Conservation (phyloP, 1,139 yeast genomes). For the Kluyveromyces sp. region DNA sequence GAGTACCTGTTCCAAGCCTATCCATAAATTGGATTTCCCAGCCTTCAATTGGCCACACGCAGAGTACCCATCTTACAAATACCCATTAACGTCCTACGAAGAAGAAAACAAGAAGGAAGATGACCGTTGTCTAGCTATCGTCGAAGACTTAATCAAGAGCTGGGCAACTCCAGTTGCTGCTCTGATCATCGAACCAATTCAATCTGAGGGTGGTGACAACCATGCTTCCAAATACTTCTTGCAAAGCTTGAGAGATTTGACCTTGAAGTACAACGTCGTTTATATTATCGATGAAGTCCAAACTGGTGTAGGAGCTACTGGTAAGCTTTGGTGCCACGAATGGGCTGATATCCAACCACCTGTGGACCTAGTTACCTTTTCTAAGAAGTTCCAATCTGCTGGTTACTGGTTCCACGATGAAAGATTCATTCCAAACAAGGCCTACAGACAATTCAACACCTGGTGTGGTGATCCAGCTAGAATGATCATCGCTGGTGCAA, state of each 20-base stretch:
- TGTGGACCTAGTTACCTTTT: slow-evolving; percentile 67
- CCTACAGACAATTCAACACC: slow-evolving; percentile 74
- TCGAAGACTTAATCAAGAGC: slow-evolving; percentile 44
- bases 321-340: slow-evolving; percentile 68
- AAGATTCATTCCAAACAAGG: slow-evolving; percentile 50
- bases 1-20: slow-evolving; percentile 65
- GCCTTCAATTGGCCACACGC: slow-evolving; percentile 75
- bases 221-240: slow-evolving; percentile 53
- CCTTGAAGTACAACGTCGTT: slow-evolving; percentile 49
- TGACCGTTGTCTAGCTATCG: slow-evolving; percentile 47
- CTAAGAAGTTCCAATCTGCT: slow-evolving; percentile 73
- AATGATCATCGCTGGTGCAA: slow-evolving; percentile 56
- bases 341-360: slow-evolving; percentile 57
- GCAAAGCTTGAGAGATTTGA: slow-evolving; percentile 58
- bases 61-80: slow-evolving; percentile 58
- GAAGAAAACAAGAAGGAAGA: slow-evolving; percentile 54
- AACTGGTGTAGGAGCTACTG: slow-evolving; percentile 70
- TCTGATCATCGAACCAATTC: slow-evolving; percentile 63
- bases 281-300: slow-evolving; percentile 69
- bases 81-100: slow-evolving; percentile 50
- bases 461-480: slow-evolving; percentile 81
- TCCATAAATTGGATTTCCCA: slow-evolving; percentile 69
- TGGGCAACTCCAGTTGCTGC: slow-evolving; percentile 58
- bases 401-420: slow-evolving; percentile 68
- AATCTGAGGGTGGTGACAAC: slow-evolving; percentile 72